These are phyloP conservation scores for Xylaria sp. DNA, from an alignment of 2,329 filamentous ascomycete species.

Conservation along the genomic window DNA sequence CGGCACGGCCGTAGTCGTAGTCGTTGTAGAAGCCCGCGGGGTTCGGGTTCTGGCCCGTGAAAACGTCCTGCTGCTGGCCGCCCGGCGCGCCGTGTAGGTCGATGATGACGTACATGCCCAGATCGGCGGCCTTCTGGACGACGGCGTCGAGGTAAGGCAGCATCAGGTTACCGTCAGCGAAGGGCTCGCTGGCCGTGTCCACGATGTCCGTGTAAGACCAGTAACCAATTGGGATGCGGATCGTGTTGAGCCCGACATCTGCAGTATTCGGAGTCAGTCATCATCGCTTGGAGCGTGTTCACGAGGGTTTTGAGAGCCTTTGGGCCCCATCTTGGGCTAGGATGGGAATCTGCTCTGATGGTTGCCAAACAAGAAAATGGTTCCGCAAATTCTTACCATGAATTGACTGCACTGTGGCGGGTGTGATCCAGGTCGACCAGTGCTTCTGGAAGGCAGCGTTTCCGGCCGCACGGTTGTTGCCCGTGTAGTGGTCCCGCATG, in stretches of 20 bases:
- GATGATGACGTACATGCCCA: slow-evolving; percentile 49
- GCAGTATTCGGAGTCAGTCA: neutral
- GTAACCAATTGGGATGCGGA: slow-evolving; percentile 42
- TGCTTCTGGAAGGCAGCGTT: slow-evolving; percentile 40
- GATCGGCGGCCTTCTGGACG: slow-evolving; percentile 47
- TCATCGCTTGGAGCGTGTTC: neutral
- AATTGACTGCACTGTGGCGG: slow-evolving; percentile 39
- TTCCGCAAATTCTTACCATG: slow-evolving; percentile 20
- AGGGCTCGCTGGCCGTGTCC: slow-evolving; percentile 39
- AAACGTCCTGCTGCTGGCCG: slow-evolving; percentile 41
- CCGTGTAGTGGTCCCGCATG: slow-evolving; percentile 39
- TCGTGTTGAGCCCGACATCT: slow-evolving; percentile 41
- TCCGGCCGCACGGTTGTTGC: slow-evolving; percentile 36
- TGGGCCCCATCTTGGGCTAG: neutral
- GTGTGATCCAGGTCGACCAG: slow-evolving; percentile 39
- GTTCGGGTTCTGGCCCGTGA: slow-evolving; percentile 43
- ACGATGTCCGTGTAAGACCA: slow-evolving; percentile 42
- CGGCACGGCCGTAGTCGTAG: slow-evolving; percentile 65
- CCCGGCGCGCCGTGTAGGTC: slow-evolving; percentile 42
- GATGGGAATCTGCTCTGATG: neutral
- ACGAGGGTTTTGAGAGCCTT: neutral
- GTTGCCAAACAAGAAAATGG: neutral
- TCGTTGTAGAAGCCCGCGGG: slow-evolving; percentile 64
- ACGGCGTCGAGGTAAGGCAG: slow-evolving; percentile 48
- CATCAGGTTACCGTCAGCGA: slow-evolving; percentile 45